phyloP scores from a whole-genome alignment of 805 yeast genomes.

The Helenozyma baotianmanensis region DNA sequence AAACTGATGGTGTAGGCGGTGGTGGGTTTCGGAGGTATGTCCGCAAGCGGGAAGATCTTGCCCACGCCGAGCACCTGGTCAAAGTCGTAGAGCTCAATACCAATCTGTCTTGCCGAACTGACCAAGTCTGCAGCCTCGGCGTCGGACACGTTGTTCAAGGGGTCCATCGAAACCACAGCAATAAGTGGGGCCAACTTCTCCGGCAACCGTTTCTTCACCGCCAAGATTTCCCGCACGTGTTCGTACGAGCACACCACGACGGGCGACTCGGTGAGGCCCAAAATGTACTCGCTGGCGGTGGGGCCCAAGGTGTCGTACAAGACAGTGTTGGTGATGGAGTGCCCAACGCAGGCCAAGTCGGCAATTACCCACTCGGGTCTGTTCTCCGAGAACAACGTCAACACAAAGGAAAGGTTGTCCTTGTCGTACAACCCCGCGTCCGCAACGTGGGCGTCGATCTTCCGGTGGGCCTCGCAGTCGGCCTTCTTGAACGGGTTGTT shows the following conservation, averaged over 20 bases:
- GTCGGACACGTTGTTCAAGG: constrained; percentile 12
- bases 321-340: constrained; percentile 25
- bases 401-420: constrained; percentile 36
- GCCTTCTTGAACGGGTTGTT: constrained; percentile 17
- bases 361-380: constrained; percentile 65
- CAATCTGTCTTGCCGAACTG: constrained; percentile 11
- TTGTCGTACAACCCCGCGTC: constrained; percentile 9
- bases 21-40: constrained; percentile 15
- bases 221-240: constrained; percentile 8
- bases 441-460: constrained; percentile 16
- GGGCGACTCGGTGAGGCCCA: constrained; percentile 59
- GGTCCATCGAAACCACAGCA: constrained; percentile 25
- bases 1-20: constrained; percentile 21
- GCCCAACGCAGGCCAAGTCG: constrained; percentile 64
- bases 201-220: constrained; percentile 10
- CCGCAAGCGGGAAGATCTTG: constrained; percentile 16
- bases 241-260: constrained; percentile 35
- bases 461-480: constrained; percentile 17
- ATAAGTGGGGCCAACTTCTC: constrained; percentile 16
- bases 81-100: constrained; percentile 18
- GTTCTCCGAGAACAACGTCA: constrained; percentile 54
- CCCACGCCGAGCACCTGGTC: constrained; percentile 20
- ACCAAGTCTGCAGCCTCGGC: constrained; percentile 26
- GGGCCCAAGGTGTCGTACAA: constrained; percentile 39
- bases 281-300: constrained; percentile 58